These are phyloP conservation scores for Podospora bellae-mahoneyi DNA, from an alignment of 495 filamentous ascomycete species.

Conservation along the genomic window DNA sequence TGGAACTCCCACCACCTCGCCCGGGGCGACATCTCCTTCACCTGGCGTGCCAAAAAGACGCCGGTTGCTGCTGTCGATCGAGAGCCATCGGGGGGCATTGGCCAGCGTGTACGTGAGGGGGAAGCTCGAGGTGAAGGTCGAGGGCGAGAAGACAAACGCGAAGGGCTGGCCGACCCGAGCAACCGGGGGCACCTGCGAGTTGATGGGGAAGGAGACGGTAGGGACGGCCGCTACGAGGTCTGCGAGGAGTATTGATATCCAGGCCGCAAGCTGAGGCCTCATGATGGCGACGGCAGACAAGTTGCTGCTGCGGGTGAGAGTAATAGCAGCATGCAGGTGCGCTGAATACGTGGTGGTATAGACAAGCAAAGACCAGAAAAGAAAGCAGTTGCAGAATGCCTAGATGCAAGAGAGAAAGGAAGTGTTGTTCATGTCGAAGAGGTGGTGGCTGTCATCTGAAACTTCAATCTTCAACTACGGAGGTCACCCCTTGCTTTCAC, in stretches of 20 bases:
- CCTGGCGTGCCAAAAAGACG: conserved; percentile 64
- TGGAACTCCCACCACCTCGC: conserved; percentile 39
- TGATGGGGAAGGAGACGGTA: conserved; percentile 63
- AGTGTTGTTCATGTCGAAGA: conserved; percentile 16
- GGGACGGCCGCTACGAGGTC: conserved; percentile 41
- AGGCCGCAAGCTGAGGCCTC: conserved; percentile 13
- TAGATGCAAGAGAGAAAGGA: neutral
- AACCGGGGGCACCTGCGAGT: conserved; percentile 73
- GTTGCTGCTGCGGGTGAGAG: conserved; percentile 1
- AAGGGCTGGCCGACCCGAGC: conserved; percentile 63
- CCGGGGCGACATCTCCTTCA: conserved; percentile 52
- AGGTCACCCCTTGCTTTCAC: conserved; percentile 3
- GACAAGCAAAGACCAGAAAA: neutral
- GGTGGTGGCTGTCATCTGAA: conserved; percentile 9
- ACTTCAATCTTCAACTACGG: neutral
- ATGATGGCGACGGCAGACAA: conserved; percentile 19
- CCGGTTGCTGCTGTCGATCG: conserved; percentile 58
- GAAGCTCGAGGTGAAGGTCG: conserved; percentile 59
- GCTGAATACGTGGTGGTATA: conserved; percentile 9
- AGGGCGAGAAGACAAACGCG: conserved; percentile 62
- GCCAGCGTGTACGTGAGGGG: conserved; percentile 60
- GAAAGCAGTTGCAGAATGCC: neutral
- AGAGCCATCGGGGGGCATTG: conserved; percentile 65
- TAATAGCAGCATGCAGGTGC: conserved; percentile 2
- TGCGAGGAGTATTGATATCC: conserved; percentile 21